Conservation (phyloP, 768 basidiomycete genomes). For the Imleria badia region DNA sequence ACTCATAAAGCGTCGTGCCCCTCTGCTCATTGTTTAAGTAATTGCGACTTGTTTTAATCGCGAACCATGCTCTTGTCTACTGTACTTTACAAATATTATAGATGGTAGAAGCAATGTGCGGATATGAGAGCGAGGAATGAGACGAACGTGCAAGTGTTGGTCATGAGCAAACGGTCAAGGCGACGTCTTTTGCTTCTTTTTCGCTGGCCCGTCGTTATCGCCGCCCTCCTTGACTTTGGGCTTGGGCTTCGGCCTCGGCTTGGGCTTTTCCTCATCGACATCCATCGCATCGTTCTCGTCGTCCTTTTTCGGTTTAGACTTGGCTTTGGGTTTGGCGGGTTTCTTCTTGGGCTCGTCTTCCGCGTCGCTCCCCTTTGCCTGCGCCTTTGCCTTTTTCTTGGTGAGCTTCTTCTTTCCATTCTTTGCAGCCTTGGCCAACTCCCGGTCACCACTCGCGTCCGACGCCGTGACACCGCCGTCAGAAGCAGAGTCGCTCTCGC, state of each 20-base stretch:
- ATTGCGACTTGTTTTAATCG: conserved; percentile 8
- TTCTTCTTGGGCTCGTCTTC: conserved; percentile 52
- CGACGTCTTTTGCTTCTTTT: conserved; percentile 72
- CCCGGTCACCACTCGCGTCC: conserved; percentile 79
- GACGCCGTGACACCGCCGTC: conserved; percentile 76
- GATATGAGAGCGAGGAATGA: not conserved
- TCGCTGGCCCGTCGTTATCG: conserved; percentile 55
- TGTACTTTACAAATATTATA: conserved; percentile 26
- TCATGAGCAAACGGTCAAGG: conserved; percentile 22
- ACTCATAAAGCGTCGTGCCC: not conserved
- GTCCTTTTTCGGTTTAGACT: conserved; percentile 41
- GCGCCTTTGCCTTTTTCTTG: conserved; percentile 45
- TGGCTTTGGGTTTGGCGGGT: conserved; percentile 41
- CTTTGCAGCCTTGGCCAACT: conserved; percentile 44
- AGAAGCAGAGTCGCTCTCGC: conserved; percentile 62
- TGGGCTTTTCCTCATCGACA: conserved; percentile 40
- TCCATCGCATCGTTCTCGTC: conserved; percentile 52
- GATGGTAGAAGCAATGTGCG: conserved; percentile 1
- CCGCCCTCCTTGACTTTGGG: conserved; percentile 34
- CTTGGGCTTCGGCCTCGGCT: conserved; percentile 38
- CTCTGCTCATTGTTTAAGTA: conserved; percentile 1
- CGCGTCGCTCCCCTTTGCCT: conserved; percentile 43
- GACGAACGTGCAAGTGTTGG: not conserved
- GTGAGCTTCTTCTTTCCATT: conserved; percentile 37
- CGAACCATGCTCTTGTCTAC: conserved; percentile 9